Conservation (phyloP, 768 basidiomycete species). For the Lanmaoa pseudosensibilis region DNA sequence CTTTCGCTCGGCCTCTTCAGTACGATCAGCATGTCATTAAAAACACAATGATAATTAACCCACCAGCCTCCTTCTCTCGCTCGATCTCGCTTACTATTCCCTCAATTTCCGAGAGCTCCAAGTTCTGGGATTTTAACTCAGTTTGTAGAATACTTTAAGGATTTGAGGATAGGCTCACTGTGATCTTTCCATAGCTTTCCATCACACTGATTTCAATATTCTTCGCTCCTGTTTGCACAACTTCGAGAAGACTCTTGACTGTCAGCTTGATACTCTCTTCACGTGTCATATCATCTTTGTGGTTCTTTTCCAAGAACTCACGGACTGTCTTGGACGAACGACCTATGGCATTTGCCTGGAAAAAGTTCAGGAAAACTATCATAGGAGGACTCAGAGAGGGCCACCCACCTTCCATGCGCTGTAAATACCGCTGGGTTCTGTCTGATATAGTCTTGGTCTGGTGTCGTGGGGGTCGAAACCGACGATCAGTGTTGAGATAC, state of each 20-base stretch:
- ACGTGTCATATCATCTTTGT: constrained; percentile 83
- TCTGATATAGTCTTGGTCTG: constrained; percentile 88
- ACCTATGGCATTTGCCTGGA: constrained; percentile 94
- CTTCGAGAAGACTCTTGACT: constrained; percentile 92
- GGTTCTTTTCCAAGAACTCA: constrained; percentile 98
- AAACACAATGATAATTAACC: constrained; percentile 19
- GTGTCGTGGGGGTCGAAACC: constrained; percentile 95
- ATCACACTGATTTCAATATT: constrained; percentile 99
- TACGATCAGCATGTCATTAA: constrained; percentile 1
- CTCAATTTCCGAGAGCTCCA: constrained; percentile 87
- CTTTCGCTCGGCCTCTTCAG: constrained; percentile 91
- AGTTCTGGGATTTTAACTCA: constrained; percentile 52
- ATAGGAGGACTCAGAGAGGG: background rate
- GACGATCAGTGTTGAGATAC: constrained; percentile 94
- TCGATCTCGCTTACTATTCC: constrained; percentile 92
- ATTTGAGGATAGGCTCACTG: constrained; percentile 48
- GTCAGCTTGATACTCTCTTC: constrained; percentile 94
- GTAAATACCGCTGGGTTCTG: constrained; percentile 97
- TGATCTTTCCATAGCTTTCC: constrained; percentile 92
- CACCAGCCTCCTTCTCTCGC: constrained; percentile 94
- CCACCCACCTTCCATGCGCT: constrained; percentile 90
- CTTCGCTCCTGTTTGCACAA: constrained; percentile 99
- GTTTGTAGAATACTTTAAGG: background rate
- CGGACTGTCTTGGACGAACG: constrained; percentile 98
- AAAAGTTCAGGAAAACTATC: background rate